Base-by-base conservation (phyloP, 2,329 filamentous ascomycete genomes). In the Lasiodiplodia sp. region DNA sequence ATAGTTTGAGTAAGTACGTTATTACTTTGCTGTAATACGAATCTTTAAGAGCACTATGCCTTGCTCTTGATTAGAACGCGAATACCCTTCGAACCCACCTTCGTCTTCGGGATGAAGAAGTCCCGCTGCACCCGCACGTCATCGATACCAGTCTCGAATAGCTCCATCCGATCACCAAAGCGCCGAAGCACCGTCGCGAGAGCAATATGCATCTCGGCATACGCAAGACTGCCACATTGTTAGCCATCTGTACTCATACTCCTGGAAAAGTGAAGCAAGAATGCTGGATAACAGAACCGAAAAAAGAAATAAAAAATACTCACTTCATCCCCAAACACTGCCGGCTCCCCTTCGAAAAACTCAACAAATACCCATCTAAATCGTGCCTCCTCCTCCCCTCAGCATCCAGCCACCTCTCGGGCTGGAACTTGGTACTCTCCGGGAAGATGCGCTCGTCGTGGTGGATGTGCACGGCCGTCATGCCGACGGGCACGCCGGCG, bases 41-140 rank as follows among this genome's bases (percentile, higher is more conserved):
- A 2, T 34, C 31, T 34, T 34, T n/a, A 47, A 21, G 44, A 21
- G 44, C 8, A 11, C 28, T 63, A 49, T 49, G 53, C 53, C 65
- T 67, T 58, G 16, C 40, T 25, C 40, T 28, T 67, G 16, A 68
- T 56, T 2, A 68, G 58, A 18, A 77, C 77, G 66, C 79, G 72
- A 5, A 82, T 74, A 0, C 80, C 80, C 67, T 80, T 79, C 0
- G 73, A 73, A 23, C 76, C 78, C 52, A 75, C 11, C 69, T 65
- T 73, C 2, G 75, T 67, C 2, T 77, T 73, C 5, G 80, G 79
- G 55, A 79, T 78, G 53, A 83, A 82, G 49, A 78, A 78, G 69
- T 83, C 80, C 56, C 79, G 75, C 0, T 72, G 74, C 18, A 80
- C 68, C 67, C 75, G 68, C 40, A 79, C 77, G 68, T 80, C 79